Base-by-base conservation (phyloP, 2,329 filamentous ascomycete species). In the Pseudocercospora eumusae region DNA sequence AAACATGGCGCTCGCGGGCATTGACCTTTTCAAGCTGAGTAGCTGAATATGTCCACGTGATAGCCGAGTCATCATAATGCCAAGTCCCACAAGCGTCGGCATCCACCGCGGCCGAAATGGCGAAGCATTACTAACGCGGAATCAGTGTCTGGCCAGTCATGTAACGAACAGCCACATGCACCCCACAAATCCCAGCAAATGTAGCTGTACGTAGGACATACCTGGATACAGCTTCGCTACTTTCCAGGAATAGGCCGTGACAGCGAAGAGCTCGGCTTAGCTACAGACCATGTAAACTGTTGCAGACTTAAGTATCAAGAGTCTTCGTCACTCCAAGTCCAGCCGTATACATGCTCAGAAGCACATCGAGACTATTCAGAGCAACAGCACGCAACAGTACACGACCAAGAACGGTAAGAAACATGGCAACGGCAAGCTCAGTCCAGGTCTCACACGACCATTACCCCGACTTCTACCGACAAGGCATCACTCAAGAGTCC, bases 401-500 rank as follows among this genome's bases (percentile, higher is more conserved):
- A 40, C 8, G 23, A n/a, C 47, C 15, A n/a, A 42, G 11, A 9
- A 33, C 42, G 31, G 13, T n/a, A 45, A 58, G 66, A 64, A 73
- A 58, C n/a, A 84, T 83, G 81, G 81, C 82, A 3, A 81, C 81
- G 6, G 76, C 80, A 59, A 78, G 74, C 11, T 76, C 73, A 13
- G 73, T 84, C 28, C 74, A 82, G 27, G 73, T 87, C 10, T 74
- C 78, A 0, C 71, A 76, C 2, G 68, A 69, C 10, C 75, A 82
- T 59, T 64, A 77, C 11, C 82, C 82, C 0, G 74, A 81, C 20
- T 84, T 80, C 67, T 79, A 76, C 62, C 72, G 78, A 1, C 71
- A 73, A 64, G 78, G 64, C 76, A 76, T 81, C 44, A 83, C 79
- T 2, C 76, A 83, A 1, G 85, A 86, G 33, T 82, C 87, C 0